Evolutionary conservation across 2,329 filamentous ascomycete genomes (phyloP).

Genomic region (Aschersonia sp.): DNA sequence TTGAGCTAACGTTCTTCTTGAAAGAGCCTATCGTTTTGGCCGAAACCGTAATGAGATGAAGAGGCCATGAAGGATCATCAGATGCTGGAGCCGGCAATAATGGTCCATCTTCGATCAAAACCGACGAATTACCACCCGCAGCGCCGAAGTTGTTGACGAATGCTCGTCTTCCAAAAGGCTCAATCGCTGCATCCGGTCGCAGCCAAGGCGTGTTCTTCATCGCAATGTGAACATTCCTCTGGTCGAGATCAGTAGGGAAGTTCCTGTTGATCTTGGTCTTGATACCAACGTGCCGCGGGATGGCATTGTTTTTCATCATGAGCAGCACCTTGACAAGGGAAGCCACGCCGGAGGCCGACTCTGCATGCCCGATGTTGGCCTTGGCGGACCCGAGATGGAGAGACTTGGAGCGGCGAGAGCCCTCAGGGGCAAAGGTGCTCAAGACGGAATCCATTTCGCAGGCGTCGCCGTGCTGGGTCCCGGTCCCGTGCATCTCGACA

Average conservation of each 20-base stretch:
- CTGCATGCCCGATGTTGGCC: slow-evolving; percentile 48
- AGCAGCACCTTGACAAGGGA: slow-evolving; percentile 50
- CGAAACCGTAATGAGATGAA: slow-evolving; percentile 44
- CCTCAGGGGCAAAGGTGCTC: slow-evolving; percentile 32
- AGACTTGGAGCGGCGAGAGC: slow-evolving; percentile 32
- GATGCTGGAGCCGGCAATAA: slow-evolving; percentile 25
- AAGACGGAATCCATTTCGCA: slow-evolving; percentile 73
- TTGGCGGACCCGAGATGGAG: slow-evolving; percentile 51
- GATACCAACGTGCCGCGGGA: slow-evolving; percentile 55
- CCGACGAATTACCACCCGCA: slow-evolving; percentile 56
- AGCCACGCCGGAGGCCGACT: slow-evolving; percentile 47
- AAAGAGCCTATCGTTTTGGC: slow-evolving; percentile 41
- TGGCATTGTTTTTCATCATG: slow-evolving; percentile 48
- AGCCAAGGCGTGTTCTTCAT: slow-evolving; percentile 35
- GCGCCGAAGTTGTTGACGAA: slow-evolving; percentile 59
- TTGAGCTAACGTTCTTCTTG: slow-evolving; percentile 39
- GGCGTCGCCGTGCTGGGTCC: slow-evolving; percentile 76
- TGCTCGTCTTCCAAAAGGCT: slow-evolving; percentile 25
- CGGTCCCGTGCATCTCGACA: slow-evolving; percentile 86
- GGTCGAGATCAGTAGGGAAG: slow-evolving; percentile 40
- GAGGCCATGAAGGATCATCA: slow-evolving; percentile 34
- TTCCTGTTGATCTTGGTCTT: slow-evolving; percentile 47
- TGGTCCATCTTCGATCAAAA: slow-evolving; percentile 50
- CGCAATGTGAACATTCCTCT: slow-evolving; percentile 45
- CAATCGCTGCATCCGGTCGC: slow-evolving; percentile 20